Evolutionary conservation across 2,329 filamentous ascomycete genomes (phyloP).

Genomic region (Seiridium cupressi): DNA sequence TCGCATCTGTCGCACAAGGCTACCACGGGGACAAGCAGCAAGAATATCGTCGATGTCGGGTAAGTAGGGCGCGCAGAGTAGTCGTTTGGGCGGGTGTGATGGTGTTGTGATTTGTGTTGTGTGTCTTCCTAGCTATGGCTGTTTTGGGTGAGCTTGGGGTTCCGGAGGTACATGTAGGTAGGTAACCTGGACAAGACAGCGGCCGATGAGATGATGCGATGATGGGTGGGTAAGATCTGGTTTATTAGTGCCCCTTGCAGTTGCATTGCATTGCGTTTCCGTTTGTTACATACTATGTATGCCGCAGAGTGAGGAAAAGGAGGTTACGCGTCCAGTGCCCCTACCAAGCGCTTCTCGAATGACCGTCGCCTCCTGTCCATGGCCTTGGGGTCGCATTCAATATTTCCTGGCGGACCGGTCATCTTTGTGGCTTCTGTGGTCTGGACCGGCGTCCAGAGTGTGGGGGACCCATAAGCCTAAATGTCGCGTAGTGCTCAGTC

Average conservation of each 20-base stretch:
- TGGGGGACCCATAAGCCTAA: not conserved
- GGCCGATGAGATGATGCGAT: not conserved
- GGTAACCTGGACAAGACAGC: not conserved
- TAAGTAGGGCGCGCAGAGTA: no score
- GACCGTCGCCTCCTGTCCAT: not conserved
- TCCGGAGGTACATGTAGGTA: no score
- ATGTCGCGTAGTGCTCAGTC: no score
- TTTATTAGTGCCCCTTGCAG: conserved; percentile 6
- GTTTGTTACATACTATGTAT: not conserved
- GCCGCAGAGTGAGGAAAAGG: not conserved
- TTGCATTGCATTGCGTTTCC: not conserved
- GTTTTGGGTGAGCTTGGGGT: no score
- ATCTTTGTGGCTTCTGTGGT: not conserved
- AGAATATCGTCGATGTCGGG: no score
- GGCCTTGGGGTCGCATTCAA: no score
- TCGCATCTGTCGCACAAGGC: no score
- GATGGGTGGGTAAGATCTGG: not conserved
- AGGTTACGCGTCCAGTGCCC: not conserved
- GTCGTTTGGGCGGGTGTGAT: no score
- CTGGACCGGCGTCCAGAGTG: not conserved
- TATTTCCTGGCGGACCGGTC: not conserved
- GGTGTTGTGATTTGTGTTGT: no score
- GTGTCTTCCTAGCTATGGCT: no score
- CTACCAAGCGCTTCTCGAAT: not conserved
- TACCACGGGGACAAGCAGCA: no score